Conservation (phyloP, 768 basidiomycete species). For the Vararia minispora region DNA sequence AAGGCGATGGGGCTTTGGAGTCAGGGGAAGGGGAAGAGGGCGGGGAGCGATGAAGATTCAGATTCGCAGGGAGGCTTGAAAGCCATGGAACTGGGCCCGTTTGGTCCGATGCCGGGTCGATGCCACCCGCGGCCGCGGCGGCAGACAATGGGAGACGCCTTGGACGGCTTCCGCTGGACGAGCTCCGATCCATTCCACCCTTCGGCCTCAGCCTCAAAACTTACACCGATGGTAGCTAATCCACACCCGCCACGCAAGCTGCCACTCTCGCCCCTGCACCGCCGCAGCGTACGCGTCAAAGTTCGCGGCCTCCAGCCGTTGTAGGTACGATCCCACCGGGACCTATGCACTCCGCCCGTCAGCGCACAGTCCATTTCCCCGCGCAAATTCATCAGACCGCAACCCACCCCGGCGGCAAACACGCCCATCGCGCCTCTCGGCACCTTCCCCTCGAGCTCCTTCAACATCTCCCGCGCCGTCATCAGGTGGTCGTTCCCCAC, state of each 20-base stretch:
- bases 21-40: not conserved
- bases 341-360: constrained; percentile 31
- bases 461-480: constrained; percentile 63
- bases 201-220: constrained; percentile 23
- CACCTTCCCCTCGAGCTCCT: constrained; percentile 38
- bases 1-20: not conserved
- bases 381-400: not conserved
- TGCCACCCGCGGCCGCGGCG: not conserved
- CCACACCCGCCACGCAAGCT: constrained; percentile 66
- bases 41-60: not conserved
- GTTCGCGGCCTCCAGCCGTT: constrained; percentile 51
- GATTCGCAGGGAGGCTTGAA: not conserved
- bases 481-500: constrained; percentile 70
- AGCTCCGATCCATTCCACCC: too few relatives aligned
- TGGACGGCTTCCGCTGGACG: too few relatives aligned
- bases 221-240: constrained; percentile 33
- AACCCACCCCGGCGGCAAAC: constrained; percentile 60
- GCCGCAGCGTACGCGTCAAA: constrained; percentile 63
- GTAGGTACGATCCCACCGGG: constrained; percentile 54
- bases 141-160: too few relatives aligned
- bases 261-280: constrained; percentile 62
- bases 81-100: too few relatives aligned
- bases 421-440: constrained; percentile 55
- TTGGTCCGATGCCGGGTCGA: too few relatives aligned
- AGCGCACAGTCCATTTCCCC: constrained; percentile 3